Evolutionary conservation across 2,329 filamentous ascomycete species (phyloP).

Genomic region (Fonsecaea multimorphosa): DNA sequence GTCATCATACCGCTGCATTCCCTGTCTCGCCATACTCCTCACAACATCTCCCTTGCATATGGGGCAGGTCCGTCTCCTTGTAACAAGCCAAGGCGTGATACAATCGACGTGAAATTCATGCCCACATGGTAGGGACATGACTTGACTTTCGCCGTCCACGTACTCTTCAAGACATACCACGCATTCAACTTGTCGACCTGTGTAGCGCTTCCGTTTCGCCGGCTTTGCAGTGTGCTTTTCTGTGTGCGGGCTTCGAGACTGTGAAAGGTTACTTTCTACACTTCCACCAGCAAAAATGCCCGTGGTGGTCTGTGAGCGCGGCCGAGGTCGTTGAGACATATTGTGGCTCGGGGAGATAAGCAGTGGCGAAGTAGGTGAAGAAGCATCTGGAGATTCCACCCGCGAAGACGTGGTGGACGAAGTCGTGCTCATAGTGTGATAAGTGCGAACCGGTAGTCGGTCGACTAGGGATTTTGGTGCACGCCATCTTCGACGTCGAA

Average conservation of each 20-base stretch:
- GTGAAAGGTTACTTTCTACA: constrained; percentile 19
- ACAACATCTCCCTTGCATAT: constrained; percentile 99
- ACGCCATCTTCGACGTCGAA: constrained; percentile 87
- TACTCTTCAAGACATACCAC: constrained; percentile 98
- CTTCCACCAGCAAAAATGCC: constrained; percentile 40
- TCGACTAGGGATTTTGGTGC: constrained; percentile 98
- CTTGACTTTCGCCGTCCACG: constrained; percentile 86
- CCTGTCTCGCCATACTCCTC: constrained; percentile 59
- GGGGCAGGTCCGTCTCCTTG: constrained; percentile 91
- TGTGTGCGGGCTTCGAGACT: constrained; percentile 38
- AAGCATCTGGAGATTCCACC: constrained; percentile 66
- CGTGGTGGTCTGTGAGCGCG: constrained; percentile 48
- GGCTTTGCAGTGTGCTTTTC: constrained; percentile 42
- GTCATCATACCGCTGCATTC: constrained; percentile 28
- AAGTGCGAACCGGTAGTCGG: constrained; percentile 90
- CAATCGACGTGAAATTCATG: constrained; percentile 98
- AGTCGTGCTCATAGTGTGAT: constrained; percentile 77
- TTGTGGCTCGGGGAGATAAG: constrained; percentile 63
- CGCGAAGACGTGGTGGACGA: constrained; percentile 64
- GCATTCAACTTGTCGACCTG: constrained; percentile 78
- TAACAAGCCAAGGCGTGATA: constrained; percentile 98
- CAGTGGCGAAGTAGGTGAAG: constrained; percentile 79
- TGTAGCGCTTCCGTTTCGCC: constrained; percentile 61
- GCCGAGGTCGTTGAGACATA: constrained; percentile 43
- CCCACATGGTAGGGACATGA: constrained; percentile 96